Evolutionary conservation across 2,329 filamentous ascomycete species (phyloP).

Genomic region (Ophiostoma ulmi): DNA sequence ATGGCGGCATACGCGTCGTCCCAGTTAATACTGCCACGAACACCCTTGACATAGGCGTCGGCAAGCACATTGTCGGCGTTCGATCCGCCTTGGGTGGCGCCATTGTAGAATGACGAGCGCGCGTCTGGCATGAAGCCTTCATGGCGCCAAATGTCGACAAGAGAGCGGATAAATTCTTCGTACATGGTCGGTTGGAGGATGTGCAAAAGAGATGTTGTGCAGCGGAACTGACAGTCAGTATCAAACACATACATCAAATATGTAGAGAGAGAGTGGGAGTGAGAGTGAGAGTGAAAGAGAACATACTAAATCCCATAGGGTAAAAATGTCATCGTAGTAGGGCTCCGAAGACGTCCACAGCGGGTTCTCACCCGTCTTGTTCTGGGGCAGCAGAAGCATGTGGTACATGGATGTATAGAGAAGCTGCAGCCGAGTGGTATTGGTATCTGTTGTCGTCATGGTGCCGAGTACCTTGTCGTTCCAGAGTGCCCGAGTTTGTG

Average conservation of each 20-base stretch:
- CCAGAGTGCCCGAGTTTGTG: neutral
- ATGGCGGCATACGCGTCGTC: slow-evolving; percentile 47
- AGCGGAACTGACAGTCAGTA: slow-evolving; percentile 52
- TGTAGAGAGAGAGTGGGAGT: neutral
- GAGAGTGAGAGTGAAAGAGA: neutral
- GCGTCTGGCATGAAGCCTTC: slow-evolving; percentile 62
- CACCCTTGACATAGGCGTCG: slow-evolving; percentile 65
- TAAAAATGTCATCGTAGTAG: neutral
- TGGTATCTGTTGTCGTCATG: slow-evolving; percentile 39
- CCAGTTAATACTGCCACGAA: slow-evolving; percentile 61
- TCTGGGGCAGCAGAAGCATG: slow-evolving; percentile 63
- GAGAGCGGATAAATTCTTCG: slow-evolving; percentile 60
- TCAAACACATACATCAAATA: too few relatives aligned
- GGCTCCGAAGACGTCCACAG: slow-evolving; percentile 59
- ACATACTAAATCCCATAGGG: neutral
- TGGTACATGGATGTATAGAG: slow-evolving; percentile 66
- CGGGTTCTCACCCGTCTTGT: slow-evolving; percentile 67
- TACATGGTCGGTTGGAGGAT: slow-evolving; percentile 59
- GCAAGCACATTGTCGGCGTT: slow-evolving; percentile 68
- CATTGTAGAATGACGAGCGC: slow-evolving; percentile 64
- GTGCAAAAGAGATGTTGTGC: slow-evolving; percentile 59
- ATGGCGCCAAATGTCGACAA: slow-evolving; percentile 63
- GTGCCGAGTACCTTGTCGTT: neutral
- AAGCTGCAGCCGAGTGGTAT: slow-evolving; percentile 51
- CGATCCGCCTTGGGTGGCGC: slow-evolving; percentile 62